A percentile compares a stretch with the other conserved stretches of the same genome.
Evolutionary conservation across 257 asterid species (phyloP).

Genomic region (Gardenia jasminoides): DNA sequence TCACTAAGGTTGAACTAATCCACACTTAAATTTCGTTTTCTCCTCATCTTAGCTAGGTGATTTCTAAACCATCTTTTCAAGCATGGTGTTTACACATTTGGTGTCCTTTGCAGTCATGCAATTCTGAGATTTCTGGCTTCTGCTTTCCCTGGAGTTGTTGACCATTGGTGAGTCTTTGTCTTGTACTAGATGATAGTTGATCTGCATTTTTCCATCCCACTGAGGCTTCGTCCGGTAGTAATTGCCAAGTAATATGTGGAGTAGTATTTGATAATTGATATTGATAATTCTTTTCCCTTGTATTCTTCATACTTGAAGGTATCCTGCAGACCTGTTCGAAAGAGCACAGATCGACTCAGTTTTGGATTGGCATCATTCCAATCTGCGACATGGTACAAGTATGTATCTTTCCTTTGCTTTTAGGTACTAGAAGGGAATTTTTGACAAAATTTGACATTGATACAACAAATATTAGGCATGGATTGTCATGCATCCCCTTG

Average conservation of each 20-base stretch:
- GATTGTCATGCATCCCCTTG: too few species aligned
- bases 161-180: slow-evolving; percentile 75
- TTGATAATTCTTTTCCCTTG: slow-evolving; percentile 1
- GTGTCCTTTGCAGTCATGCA: slow-evolving; percentile 70
- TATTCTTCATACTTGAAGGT: slow-evolving; percentile 46
- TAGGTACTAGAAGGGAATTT: too few species aligned
- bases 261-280: neutral
- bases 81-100: neutral
- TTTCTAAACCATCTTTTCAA: neutral
- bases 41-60: neutral
- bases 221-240: too few species aligned
- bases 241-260: neutral
- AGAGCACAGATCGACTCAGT: too few species aligned
- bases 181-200: neutral
- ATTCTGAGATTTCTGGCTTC: slow-evolving; percentile 71
- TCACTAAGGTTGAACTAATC: too few species aligned
- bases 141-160: slow-evolving; percentile 85
- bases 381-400: too few species aligned
- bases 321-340: slow-evolving; percentile 57
- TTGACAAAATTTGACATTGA: too few species aligned
- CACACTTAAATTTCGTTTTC: neutral
- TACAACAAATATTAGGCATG: too few species aligned
- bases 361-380: too few species aligned
- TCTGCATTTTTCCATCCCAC: too few species aligned
- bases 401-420: neutral